A percentile compares a stretch with the other conserved stretches of the same genome.
These are phyloP conservation scores for Chytriomyces sp. DNA, from an alignment of 192 early-diverging fungal genomes.

Conservation along the genomic window DNA sequence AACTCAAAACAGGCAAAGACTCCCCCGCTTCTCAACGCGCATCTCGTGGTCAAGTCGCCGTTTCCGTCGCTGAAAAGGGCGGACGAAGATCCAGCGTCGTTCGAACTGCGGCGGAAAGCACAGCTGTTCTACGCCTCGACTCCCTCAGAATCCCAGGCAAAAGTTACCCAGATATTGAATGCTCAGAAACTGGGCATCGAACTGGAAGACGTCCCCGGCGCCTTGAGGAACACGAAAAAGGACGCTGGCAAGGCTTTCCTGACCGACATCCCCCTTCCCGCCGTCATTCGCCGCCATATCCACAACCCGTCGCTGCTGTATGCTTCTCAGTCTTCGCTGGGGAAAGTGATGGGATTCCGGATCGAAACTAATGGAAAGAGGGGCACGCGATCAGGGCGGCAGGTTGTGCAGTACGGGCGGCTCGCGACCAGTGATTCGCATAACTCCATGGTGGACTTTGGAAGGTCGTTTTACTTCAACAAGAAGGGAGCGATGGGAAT, in stretches of 20 bases:
- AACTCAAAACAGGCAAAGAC: background rate
- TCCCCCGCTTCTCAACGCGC: constrained; percentile 20
- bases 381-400: constrained; percentile 37
- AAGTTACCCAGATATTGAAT: background rate
- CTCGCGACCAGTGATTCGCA: constrained; percentile 37
- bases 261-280: constrained; percentile 45
- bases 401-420: constrained; percentile 45
- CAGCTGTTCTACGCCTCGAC: background rate
- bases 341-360: constrained; percentile 47
- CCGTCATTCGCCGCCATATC: constrained; percentile 38
- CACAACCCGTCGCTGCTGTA: constrained; percentile 26
- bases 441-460: constrained; percentile 49
- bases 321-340: constrained; percentile 10
- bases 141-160: background rate
- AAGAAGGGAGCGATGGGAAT: constrained; percentile 58
- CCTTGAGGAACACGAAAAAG: background rate
- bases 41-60: constrained; percentile 7
- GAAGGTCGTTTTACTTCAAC: constrained; percentile 36
- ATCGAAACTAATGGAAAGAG: constrained; percentile 49
- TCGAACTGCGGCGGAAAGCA: background rate
- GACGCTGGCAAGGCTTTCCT: background rate
- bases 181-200: background rate
- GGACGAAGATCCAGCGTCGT: background rate
- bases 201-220: background rate
- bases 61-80: background rate